These are phyloP conservation scores for Paraleonurus japonicus DNA, from an alignment of 257 asterid genomes.

Conservation along the genomic window DNA sequence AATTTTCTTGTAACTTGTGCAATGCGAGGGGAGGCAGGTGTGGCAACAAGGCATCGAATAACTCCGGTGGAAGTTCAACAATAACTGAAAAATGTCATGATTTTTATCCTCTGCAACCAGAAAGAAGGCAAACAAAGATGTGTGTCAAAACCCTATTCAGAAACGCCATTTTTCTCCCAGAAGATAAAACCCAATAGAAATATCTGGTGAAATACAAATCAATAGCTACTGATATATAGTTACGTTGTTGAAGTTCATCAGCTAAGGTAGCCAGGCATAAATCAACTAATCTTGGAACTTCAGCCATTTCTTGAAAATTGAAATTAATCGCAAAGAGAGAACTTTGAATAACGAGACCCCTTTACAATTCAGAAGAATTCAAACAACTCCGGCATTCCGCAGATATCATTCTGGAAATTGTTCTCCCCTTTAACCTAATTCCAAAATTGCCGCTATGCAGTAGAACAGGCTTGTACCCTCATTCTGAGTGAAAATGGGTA, in stretches of 20 bases:
- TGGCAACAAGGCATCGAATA: constrained; percentile 55
- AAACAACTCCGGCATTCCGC: not conserved
- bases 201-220: not conserved
- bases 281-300: constrained; percentile 51
- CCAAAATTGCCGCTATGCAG: not conserved
- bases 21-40: constrained; percentile 70
- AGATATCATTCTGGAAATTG: not conserved
- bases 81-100: constrained; percentile 39
- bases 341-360: not conserved
- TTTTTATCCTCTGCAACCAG: constrained; percentile 41
- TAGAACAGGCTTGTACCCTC: too few species aligned
- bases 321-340: not conserved
- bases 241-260: constrained; percentile 57
- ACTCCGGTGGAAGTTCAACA: constrained; percentile 61
- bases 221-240: not conserved
- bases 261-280: constrained; percentile 53
- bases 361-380: not conserved
- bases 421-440: not conserved
- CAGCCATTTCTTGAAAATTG: constrained; percentile 32
- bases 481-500: too few species aligned
- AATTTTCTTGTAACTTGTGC: constrained; percentile 50
- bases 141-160: not conserved
- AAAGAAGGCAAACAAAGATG: not conserved
- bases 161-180: too few species aligned
- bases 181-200: not conserved